A percentile compares a stretch with the other conserved stretches of the same genome.
phyloP scores from a whole-genome alignment of 2,329 filamentous ascomycete genomes.

The Metarhizium rileyi region DNA sequence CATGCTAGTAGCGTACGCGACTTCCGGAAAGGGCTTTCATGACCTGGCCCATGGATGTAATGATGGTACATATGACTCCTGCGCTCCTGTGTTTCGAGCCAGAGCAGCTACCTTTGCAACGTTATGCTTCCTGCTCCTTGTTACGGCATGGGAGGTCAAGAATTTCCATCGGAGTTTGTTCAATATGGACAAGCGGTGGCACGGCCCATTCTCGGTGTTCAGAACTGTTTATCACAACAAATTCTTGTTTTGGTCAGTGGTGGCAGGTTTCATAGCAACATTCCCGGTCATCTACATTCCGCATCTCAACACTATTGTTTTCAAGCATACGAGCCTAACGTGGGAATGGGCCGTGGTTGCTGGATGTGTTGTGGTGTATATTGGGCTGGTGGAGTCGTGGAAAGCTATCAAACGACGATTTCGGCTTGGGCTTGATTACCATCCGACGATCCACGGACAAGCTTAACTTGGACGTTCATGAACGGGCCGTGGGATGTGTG shows the following conservation, averaged over 20 bases:
- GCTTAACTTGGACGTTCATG: slow-evolving; percentile 1
- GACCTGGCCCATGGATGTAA: slow-evolving; percentile 50
- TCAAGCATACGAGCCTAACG: slow-evolving; percentile 57
- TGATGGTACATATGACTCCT: slow-evolving; percentile 36
- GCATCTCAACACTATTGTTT: slow-evolving; percentile 53
- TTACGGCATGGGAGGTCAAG: slow-evolving; percentile 66
- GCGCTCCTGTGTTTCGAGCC: slow-evolving; percentile 51
- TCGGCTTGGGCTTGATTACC: slow-evolving; percentile 22
- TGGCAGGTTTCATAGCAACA: slow-evolving; percentile 48
- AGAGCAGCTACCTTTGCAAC: slow-evolving; percentile 61
- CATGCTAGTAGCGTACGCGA: slow-evolving; percentile 46
- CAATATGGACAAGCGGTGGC: slow-evolving; percentile 47
- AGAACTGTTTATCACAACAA: slow-evolving; percentile 58
- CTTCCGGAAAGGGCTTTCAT: slow-evolving; percentile 33
- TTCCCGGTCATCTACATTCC: slow-evolving; percentile 61
- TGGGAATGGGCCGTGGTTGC: slow-evolving; percentile 67
- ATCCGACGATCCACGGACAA: slow-evolving; percentile 2
- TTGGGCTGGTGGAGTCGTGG: slow-evolving; percentile 56
- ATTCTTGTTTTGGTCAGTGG: slow-evolving; percentile 55
- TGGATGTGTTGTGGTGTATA: slow-evolving; percentile 48
- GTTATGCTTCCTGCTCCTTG: slow-evolving; percentile 56
- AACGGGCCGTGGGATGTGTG: background rate
- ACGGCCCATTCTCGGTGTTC: slow-evolving; percentile 40
- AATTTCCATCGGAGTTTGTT: slow-evolving; percentile 62
- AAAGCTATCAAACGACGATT: slow-evolving; percentile 55